phyloP scores from a whole-genome alignment of 306 rosid species.

The Purshia tridentata region DNA sequence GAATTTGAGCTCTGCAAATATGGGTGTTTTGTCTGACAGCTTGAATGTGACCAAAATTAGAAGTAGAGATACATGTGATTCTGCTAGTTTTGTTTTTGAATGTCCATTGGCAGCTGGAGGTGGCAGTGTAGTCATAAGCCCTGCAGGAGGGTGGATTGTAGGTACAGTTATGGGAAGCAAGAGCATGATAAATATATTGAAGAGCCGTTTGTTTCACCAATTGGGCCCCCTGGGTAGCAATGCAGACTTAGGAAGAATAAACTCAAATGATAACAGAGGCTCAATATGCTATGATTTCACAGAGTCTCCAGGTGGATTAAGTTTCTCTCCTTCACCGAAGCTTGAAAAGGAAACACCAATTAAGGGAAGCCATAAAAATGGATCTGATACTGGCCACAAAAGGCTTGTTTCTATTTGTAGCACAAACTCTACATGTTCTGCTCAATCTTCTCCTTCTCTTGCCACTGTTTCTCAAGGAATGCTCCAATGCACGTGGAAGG shows the following conservation, averaged over 20 bases:
- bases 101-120: conserved; percentile 33
- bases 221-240: conserved; percentile 43
- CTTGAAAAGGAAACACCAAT: conserved; percentile 32
- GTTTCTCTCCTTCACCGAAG: conserved; percentile 45
- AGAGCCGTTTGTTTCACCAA: conserved; percentile 61
- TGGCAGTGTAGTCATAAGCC: conserved; percentile 37
- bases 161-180: conserved; percentile 87
- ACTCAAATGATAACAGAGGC: conserved; percentile 46
- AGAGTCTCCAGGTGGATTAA: conserved; percentile 46
- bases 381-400: conserved; percentile 40
- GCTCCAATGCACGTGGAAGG: conserved; percentile 92
- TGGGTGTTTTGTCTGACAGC: conserved; percentile 44
- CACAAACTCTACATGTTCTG: conserved; percentile 51
- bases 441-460: conserved; percentile 48
- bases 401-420: conserved; percentile 59
- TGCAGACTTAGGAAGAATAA: conserved; percentile 40
- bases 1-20: conserved; percentile 44
- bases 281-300: conserved; percentile 41
- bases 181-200: conserved; percentile 80
- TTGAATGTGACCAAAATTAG: conserved; percentile 31
- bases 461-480: conserved; percentile 64
- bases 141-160: conserved; percentile 45
- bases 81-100: conserved; percentile 36
- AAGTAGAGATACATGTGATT: conserved; percentile 31
- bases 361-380: conserved; percentile 40